Evolutionary conservation across 2,329 filamentous ascomycete species (phyloP).

Genomic region (Penicillium sp.): DNA sequence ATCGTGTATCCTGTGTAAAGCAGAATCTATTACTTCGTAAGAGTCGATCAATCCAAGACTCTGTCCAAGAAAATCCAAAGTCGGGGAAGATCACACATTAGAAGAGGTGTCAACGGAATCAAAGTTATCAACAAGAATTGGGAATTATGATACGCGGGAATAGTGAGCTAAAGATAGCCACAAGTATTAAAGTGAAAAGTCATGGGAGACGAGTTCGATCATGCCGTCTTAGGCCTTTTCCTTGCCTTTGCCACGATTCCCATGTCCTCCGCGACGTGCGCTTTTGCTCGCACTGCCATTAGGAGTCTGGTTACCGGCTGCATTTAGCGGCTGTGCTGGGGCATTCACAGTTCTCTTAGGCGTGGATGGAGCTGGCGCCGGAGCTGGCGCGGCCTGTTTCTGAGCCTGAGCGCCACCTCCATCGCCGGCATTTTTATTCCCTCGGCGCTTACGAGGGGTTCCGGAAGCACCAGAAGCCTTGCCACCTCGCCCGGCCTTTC

Average conservation of each 20-base stretch:
- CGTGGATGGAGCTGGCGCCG: slow-evolving; percentile 1
- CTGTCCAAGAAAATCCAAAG: not conserved
- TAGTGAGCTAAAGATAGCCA: not conserved
- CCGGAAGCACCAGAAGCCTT: slow-evolving; percentile 10
- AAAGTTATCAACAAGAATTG: not conserved
- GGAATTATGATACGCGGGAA: not conserved
- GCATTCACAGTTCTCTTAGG: slow-evolving; percentile 13
- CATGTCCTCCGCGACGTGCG: slow-evolving; percentile 26
- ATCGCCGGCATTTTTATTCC: slow-evolving; percentile 14
- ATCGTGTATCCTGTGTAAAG: not conserved
- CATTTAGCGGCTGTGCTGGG: slow-evolving; percentile 8
- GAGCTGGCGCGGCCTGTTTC: slow-evolving; percentile 1
- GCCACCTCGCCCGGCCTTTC: slow-evolving; percentile 17
- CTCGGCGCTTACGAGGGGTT: slow-evolving; percentile 18
- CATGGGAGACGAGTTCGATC: not conserved
- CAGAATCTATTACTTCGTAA: not conserved
- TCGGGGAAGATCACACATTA: not conserved
- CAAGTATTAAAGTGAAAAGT: not conserved
- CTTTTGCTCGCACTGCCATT: slow-evolving; percentile 8
- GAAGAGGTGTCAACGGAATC: not conserved
- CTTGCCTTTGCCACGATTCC: slow-evolving; percentile 20
- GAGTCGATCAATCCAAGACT: not conserved
- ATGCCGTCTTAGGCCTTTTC: slow-evolving; percentile 8
- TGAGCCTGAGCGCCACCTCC: slow-evolving; percentile 4
- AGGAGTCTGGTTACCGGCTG: slow-evolving; percentile 12